Evolutionary conservation across 768 basidiomycete genomes (phyloP), one percentile per base, ranked within the genome.

Genomic region (Mycena maculata): DNA sequence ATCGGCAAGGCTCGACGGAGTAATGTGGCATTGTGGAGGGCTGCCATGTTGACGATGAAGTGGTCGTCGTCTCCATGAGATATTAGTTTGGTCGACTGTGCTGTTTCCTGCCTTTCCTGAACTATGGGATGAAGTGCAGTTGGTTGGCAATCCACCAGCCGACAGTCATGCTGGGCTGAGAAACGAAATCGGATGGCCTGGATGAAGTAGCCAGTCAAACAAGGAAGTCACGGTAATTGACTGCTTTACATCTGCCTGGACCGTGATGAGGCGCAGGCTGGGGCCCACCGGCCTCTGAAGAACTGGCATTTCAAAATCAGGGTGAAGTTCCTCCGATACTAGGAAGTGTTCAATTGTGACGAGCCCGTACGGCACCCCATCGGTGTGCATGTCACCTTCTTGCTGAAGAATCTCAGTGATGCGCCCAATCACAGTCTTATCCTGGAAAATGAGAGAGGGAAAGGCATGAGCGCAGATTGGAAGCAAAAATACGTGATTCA

Each of bases 161-260:
- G n/a, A n/a, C n/a, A n/a, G n/a, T n/a, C n/a, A n/a, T n/a, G n/a
- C n/a, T n/a, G n/a, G n/a, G n/a, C n/a, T n/a, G 71, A 72, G 33
- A 69, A 55, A 4, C 47, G 23, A 36, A 70, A 72, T 23, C 23
- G 15, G 18, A 65, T 36, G 3, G 48, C 28, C 39, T 39, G 54
- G 8, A 23, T 45, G 30, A 20, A 28, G 10, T 30, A 52, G 7
- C 27, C n/a, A n/a, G 9, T 48, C 25, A 27, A 25, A 11, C 12
- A 3, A 28, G 15, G 7, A 45, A 45, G 18, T 31, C 13, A 28
- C n/a, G 9, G 18, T 8, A 36, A 50, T 6, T 50, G 12, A 16
- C 13, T 16, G 11, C 30, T 44, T 58, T 23, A 33, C 56, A 5
- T 41, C 33, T 28, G 56, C 22, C 11, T 27, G 9, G 7, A 60